These are phyloP conservation scores for Pulicaria dysenterica DNA, from an alignment of 129 eudicot species.

Conservation along the genomic window DNA sequence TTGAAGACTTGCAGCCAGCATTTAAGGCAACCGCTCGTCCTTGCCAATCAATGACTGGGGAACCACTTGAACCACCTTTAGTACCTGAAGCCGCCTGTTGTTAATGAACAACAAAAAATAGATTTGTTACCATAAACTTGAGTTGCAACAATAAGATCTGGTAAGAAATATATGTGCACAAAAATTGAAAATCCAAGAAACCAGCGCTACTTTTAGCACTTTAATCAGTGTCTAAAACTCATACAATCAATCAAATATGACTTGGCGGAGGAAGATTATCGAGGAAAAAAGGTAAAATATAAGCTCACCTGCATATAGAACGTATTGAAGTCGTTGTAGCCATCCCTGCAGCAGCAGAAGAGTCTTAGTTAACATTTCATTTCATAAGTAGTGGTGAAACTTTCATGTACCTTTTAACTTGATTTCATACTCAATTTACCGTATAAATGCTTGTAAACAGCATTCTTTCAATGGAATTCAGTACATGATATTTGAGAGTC, in stretches of 20 bases:
- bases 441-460: neutral
- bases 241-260: no score
- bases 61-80: conserved; percentile 99
- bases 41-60: conserved; percentile 96
- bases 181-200: neutral
- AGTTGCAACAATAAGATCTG: conserved; percentile 16
- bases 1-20: conserved; percentile 98
- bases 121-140: conserved; percentile 5
- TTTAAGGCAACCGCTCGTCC: conserved; percentile 96
- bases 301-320: conserved; percentile 93
- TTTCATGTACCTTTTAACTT: neutral
- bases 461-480: conserved; percentile 13
- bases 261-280: neutral
- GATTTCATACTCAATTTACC: neutral
- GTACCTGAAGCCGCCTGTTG: conserved; percentile 98
- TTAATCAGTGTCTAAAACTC: neutral
- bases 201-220: neutral
- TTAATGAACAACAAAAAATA: neutral
- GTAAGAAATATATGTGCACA: neutral
- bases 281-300: no score
- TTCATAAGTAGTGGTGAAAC: conserved; percentile 12
- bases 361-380: conserved; percentile 14
- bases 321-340: conserved; percentile 98
- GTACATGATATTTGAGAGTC: neutral
- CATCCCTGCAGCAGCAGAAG: conserved; percentile 75